phyloP scores from a whole-genome alignment of 2,329 filamentous ascomycete genomes.

The Epicoccum sorghinum region DNA sequence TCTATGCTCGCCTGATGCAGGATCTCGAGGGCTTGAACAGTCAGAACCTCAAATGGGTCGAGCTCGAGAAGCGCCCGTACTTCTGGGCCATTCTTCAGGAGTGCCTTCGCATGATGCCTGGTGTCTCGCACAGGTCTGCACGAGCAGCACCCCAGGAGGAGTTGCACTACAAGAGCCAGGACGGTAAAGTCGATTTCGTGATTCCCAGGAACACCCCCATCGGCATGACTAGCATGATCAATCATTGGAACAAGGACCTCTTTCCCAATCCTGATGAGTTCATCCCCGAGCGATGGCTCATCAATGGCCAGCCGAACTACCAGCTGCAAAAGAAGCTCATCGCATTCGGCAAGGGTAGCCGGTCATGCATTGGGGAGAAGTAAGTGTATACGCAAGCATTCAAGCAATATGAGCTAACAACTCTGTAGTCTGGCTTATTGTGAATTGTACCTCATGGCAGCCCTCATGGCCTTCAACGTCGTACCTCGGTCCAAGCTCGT shows the following conservation, averaged over 20 bases:
- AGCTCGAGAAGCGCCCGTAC: slow-evolving; percentile 40
- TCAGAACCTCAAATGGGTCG: slow-evolving; percentile 24
- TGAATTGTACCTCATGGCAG: slow-evolving; percentile 33
- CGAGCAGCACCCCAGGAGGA: slow-evolving; percentile 29
- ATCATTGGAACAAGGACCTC: slow-evolving; percentile 42
- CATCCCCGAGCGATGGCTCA: slow-evolving; percentile 44
- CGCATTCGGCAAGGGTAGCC: slow-evolving; percentile 36
- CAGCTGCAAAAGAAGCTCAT: slow-evolving; percentile 32
- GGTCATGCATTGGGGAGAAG: slow-evolving; percentile 41
- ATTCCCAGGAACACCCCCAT: slow-evolving; percentile 37
- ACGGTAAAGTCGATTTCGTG: slow-evolving; percentile 28
- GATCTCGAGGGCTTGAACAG: slow-evolving; percentile 24
- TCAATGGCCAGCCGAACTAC: slow-evolving; percentile 26
- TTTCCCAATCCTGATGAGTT: slow-evolving; percentile 40
- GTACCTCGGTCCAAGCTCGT: slow-evolving; percentile 31
- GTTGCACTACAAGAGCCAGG: slow-evolving; percentile 26
- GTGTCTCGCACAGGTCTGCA: slow-evolving; percentile 30
- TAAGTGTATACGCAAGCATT: slow-evolving; percentile 14
- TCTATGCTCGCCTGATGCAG: slow-evolving; percentile 28
- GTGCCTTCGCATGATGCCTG: slow-evolving; percentile 45
- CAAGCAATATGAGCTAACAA: not conserved
- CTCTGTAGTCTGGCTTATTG: slow-evolving; percentile 28
- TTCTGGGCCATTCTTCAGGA: slow-evolving; percentile 44
- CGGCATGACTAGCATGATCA: slow-evolving; percentile 38
- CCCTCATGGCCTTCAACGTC: slow-evolving; percentile 28